These are phyloP conservation scores for Penicillium sclerotigenum DNA, from an alignment of 2,329 filamentous ascomycete species.

Conservation along the genomic window DNA sequence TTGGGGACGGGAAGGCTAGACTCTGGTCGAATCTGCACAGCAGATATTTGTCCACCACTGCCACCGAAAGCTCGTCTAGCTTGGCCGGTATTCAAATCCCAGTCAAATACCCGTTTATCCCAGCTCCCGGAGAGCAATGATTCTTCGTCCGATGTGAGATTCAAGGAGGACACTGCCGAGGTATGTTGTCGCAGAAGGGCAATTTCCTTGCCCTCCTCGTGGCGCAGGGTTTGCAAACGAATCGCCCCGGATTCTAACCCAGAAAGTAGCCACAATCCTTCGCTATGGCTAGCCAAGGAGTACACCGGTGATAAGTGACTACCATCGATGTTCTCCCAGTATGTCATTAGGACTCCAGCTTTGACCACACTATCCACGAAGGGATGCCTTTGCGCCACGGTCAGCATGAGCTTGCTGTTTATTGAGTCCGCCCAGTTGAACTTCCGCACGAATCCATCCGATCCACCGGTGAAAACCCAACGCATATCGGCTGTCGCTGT, in stretches of 20 bases:
- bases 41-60: constrained; percentile 78
- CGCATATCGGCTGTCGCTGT: constrained; percentile 89
- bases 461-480: constrained; percentile 91
- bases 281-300: constrained; percentile 83
- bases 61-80: constrained; percentile 72
- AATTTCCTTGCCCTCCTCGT: constrained; percentile 91
- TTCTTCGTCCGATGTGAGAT: constrained; percentile 76
- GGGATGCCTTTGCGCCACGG: constrained; percentile 90
- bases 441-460: constrained; percentile 93
- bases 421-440: constrained; percentile 94
- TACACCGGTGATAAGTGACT: constrained; percentile 79
- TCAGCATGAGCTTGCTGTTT: constrained; percentile 89
- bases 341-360: constrained; percentile 87
- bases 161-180: constrained; percentile 86
- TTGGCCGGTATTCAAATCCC: constrained; percentile 87
- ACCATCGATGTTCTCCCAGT: constrained; percentile 96
- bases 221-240: constrained; percentile 86
- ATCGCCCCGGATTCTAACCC: constrained; percentile 88
- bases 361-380: constrained; percentile 98
- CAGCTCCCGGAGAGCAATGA: constrained; percentile 89
- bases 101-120: constrained; percentile 92
- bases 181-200: constrained; percentile 76
- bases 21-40: constrained; percentile 78
- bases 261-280: constrained; percentile 86
- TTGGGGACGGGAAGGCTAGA: constrained; percentile 72